phyloP scores from a whole-genome alignment of 345 rosid genomes.

The Acer campestre region DNA sequence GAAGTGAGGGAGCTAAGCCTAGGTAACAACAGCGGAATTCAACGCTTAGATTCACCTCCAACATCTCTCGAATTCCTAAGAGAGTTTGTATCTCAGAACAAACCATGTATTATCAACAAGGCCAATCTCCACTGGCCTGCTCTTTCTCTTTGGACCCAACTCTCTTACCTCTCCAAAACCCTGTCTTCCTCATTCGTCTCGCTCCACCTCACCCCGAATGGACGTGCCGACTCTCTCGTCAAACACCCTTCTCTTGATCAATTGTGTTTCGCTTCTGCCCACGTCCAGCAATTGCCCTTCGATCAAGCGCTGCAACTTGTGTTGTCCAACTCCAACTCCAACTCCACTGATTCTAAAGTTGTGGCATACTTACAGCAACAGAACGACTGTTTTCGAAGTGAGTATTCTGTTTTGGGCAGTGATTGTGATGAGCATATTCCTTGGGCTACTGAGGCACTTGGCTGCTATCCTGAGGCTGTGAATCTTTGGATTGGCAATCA shows the following conservation, averaged over 20 bases:
- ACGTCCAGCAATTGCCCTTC: slow-evolving; percentile 58
- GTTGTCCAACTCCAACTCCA: slow-evolving; percentile 18
- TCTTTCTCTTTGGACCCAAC: slow-evolving; percentile 61
- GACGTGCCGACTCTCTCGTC: slow-evolving; percentile 72
- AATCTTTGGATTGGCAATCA: slow-evolving; percentile 90
- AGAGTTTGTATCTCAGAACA: slow-evolving; percentile 68
- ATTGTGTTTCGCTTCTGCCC: slow-evolving; percentile 78
- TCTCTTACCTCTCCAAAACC: slow-evolving; percentile 47
- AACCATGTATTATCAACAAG: slow-evolving; percentile 77
- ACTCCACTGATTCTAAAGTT: background rate
- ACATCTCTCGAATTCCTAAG: slow-evolving; percentile 67
- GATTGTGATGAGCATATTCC: slow-evolving; percentile 69
- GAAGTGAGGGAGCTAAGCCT: slow-evolving; percentile 71
- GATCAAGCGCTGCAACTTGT: slow-evolving; percentile 54
- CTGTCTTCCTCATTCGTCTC: slow-evolving; percentile 67
- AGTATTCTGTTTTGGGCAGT: slow-evolving; percentile 49
- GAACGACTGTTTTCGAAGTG: slow-evolving; percentile 77
- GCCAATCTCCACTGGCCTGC: slow-evolving; percentile 79
- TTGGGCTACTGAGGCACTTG: slow-evolving; percentile 85
- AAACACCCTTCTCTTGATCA: slow-evolving; percentile 7
- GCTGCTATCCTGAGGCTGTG: slow-evolving; percentile 82
- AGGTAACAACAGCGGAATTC: slow-evolving; percentile 41
- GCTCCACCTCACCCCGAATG: slow-evolving; percentile 80
- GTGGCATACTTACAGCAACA: slow-evolving; percentile 87
- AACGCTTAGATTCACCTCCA: slow-evolving; percentile 54